Base-by-base conservation (phyloP, 176 grass and related monocot genomes). In the Pontederia paniculata region DNA sequence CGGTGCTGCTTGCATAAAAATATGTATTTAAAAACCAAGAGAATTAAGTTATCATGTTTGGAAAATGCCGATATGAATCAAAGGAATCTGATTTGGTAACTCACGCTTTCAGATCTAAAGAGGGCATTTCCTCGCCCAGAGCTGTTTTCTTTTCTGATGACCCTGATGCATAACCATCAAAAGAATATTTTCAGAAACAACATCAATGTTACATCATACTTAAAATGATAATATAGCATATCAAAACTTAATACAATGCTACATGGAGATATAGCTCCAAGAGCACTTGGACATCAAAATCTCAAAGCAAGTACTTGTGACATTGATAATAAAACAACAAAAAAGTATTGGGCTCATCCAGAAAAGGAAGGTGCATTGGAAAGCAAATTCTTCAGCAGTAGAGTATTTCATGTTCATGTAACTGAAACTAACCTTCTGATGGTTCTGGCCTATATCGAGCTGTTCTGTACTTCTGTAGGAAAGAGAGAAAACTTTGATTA, bases 381-480 rank as follows among this genome's bases (percentile, higher is more conserved):
- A n/a, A n/a, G n/a, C 15, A 52, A 45, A 58, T 17, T 41, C 21
- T 65, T 21, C 14, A 63, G 22, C 10, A 3, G 9, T 25, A 12
- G 8, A 8, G 5, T 62, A 63, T 55, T 48, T 63, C 15, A 0
- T 57, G 45, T 41, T 63, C 64, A 42, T 45, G 46, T 20, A 62
- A 23, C 44, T 45, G 14, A 46, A 12, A 9, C 55, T 45, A 61
- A 88, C 94, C 94, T 99, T 99, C 87, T 71, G 73, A 85, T 68
- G 72, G 74, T 54, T 93, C 94, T 76, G 94, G 94, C 77, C 80
- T 99, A 48, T 84, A 85, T 41, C 83, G 78, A 72, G 94, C 83
- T 76, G 87, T 93, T 88, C 94, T 82, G 60, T 99, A 99, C 84
- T 99, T 99, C 94, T 99, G 75, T 16, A 89, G 71, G 63, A 84